A percentile compares a stretch with the other conserved stretches of the same genome.
phyloP scores from a whole-genome alignment of 345 rosid species.

The Lepidium sativum region DNA sequence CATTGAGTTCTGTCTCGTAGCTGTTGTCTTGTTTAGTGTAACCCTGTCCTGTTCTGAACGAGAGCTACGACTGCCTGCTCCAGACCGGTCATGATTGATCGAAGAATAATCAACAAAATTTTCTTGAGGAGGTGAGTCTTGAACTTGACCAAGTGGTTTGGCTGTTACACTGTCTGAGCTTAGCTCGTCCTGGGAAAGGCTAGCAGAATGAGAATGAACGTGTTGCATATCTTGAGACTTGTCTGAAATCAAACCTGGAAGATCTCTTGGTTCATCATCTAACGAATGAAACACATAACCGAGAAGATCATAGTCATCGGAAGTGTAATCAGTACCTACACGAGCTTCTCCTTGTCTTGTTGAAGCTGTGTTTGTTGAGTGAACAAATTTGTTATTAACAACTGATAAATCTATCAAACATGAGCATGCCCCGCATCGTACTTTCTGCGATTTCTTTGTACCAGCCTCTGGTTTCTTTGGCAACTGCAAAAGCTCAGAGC shows the following conservation, averaged over 20 bases:
- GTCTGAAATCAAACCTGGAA: conserved; percentile 34
- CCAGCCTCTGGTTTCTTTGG: conserved; percentile 45
- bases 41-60: conserved; percentile 78
- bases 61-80: conserved; percentile 76
- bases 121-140: conserved; percentile 64
- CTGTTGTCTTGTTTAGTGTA: conserved; percentile 34
- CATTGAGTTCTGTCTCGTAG: conserved; percentile 65
- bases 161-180: conserved; percentile 41
- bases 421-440: conserved; percentile 76
- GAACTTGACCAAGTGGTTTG: conserved; percentile 40
- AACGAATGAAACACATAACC: conserved; percentile 74
- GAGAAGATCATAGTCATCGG: conserved; percentile 78
- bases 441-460: conserved; percentile 40
- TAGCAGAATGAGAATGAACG: conserved; percentile 54
- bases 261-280: conserved; percentile 46
- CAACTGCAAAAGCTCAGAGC: conserved; percentile 66
- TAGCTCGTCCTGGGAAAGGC: conserved; percentile 50
- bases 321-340: conserved; percentile 52
- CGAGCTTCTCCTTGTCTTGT: conserved; percentile 32
- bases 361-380: conserved; percentile 27
- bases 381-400: conserved; percentile 46
- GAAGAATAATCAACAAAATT: conserved; percentile 63
- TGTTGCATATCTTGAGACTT: conserved; percentile 60
- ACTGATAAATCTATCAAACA: conserved; percentile 39
- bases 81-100: conserved; percentile 42